Base-by-base conservation (phyloP, 192 early-diverging fungal species). In the Coemansia sp. region DNA sequence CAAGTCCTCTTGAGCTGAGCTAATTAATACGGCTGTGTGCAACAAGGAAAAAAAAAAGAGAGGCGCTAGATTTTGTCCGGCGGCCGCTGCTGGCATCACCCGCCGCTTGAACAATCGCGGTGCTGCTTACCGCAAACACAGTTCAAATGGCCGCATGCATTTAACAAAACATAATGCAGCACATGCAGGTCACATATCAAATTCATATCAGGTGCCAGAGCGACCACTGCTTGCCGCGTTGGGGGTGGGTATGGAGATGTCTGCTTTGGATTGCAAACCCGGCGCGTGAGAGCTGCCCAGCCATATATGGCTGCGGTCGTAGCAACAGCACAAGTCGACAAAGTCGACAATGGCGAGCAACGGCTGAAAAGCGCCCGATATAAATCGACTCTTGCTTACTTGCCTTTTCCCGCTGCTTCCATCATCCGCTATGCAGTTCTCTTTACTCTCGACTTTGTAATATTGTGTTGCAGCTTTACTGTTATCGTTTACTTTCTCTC, bases 111-210 rank as follows among this genome's bases (percentile, higher is more conserved):
- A 53, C 51, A 53, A 53, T 53, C 25, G 15, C 27, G 51, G 15
- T 17, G 51, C 51, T 31, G 27, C 51, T 53, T 53, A 53, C 51
- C 51, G 27, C 51, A 53, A 53, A 53, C 14, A 53, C 27, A 53
- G 51, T 53, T 29, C 51, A 53, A 53, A 53, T 53, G n/a, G 51
- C 51, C 61, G 32, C 57, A 38, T 60, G 73, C 73, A 74, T 64
- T 46, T 60, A 59, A 60, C 47, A 51, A 65, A 27, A 27, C 29
- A 53, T 31, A 53, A 53, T 35, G 29, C 51, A 53, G 51, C 41
- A 46, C 54, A 59, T 59, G 67, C 59, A 60, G 64, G 64, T 62
- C 59, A 54, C 46, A 42, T 58, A 62, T 57, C 24, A 67, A 53
- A 66, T 67, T 66, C 58, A 67, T 74, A 46, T 67, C 59, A 61